Conservation (phyloP, 192 early-diverging fungal genomes). For the Gaertneriomyces semiglobifer region DNA sequence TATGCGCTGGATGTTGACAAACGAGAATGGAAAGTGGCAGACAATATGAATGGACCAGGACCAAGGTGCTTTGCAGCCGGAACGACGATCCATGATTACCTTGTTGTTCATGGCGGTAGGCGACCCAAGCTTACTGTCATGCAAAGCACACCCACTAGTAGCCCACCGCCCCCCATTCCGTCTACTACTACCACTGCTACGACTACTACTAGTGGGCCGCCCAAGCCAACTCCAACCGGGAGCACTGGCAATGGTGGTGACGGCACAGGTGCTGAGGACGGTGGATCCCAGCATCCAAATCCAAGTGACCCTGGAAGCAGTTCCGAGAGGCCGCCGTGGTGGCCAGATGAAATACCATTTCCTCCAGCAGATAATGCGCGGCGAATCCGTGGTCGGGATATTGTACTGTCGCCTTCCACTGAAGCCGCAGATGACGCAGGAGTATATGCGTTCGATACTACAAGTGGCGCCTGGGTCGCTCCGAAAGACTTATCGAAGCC, state of each 20-base stretch:
- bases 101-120: constrained; percentile 24
- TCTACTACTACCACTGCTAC: no score
- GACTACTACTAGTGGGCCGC: neutral
- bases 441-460: constrained; percentile 19
- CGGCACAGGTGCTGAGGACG: neutral
- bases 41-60: constrained; percentile 7
- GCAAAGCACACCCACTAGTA: no score
- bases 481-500: neutral
- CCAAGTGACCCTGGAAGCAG: no score
- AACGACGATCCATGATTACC: constrained; percentile 15
- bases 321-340: no score
- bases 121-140: neutral
- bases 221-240: neutral
- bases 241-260: neutral
- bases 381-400: neutral
- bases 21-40: constrained; percentile 1
- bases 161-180: no score
- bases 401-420: neutral
- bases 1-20: constrained; percentile 17
- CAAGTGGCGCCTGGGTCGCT: constrained; percentile 1
- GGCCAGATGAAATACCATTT: no score
- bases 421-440: neutral
- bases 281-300: no score
- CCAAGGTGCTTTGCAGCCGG: constrained; percentile 25
- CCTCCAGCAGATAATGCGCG: no score